Conservation (phyloP, 805 yeast genomes). For the Lachancea lanzarotensis region DNA sequence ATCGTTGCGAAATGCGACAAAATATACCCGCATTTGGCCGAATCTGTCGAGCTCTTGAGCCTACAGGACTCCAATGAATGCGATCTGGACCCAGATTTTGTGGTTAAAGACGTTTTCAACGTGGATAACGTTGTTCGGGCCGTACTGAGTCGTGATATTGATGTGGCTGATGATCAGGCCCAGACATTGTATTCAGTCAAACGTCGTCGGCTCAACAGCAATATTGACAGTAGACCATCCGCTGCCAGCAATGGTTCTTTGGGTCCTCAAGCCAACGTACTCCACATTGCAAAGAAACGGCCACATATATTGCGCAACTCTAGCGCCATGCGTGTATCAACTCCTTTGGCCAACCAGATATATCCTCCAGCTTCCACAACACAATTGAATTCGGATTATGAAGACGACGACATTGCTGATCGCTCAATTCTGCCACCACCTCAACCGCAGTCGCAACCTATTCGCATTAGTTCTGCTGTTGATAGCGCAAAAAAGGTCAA, state of each 20-base stretch:
- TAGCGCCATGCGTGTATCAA: conserved; percentile 29
- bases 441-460: conserved; percentile 34
- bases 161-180: conserved; percentile 12
- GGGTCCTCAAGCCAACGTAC: conserved; percentile 12
- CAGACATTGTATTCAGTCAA: conserved; percentile 23
- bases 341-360: conserved; percentile 37
- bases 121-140: conserved; percentile 43
- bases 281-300: conserved; percentile 10
- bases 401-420: conserved; percentile 24
- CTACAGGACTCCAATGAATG: conserved; percentile 63
- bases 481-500: conserved; percentile 27
- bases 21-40: conserved; percentile 56
- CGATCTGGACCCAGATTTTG: conserved; percentile 74
- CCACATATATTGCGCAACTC: conserved; percentile 10
- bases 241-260: neutral
- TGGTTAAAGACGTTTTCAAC: conserved; percentile 58
- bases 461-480: conserved; percentile 33
- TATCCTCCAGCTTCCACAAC: conserved; percentile 27
- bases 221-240: neutral
- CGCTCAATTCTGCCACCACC: conserved; percentile 35
- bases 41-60: conserved; percentile 47
- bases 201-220: conserved; percentile 22
- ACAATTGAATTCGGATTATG: conserved; percentile 24
- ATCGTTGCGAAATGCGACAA: conserved; percentile 49
- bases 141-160: conserved; percentile 32